Evolutionary conservation across 2,329 filamentous ascomycete species (phyloP).

Genomic region (Zarea fungicola): DNA sequence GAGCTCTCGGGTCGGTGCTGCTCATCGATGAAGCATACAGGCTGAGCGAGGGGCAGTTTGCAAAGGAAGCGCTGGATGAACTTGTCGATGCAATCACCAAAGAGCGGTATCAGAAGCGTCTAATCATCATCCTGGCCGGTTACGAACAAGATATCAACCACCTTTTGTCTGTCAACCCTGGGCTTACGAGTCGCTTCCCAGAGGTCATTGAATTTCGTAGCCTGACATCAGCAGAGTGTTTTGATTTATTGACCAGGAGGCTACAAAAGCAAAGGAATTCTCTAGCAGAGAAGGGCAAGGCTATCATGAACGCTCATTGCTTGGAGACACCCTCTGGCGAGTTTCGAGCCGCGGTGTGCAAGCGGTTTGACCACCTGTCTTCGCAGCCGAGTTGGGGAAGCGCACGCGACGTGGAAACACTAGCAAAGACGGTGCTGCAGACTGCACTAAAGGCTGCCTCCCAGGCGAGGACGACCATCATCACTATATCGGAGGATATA

Average conservation of each 20-base stretch:
- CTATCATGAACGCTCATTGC: conserved; percentile 23
- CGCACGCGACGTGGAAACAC: conserved; percentile 54
- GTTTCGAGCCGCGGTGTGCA: conserved; percentile 16
- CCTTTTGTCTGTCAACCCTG: conserved; percentile 56
- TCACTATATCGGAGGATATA: conserved; percentile 17
- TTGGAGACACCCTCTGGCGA: conserved; percentile 17
- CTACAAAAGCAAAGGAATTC: conserved; percentile 29
- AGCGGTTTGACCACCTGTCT: conserved; percentile 35
- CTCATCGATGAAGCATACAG: conserved; percentile 72
- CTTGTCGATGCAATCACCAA: conserved; percentile 50
- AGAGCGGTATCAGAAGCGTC: conserved; percentile 49
- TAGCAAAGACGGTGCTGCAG: conserved; percentile 47
- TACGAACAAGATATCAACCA: conserved; percentile 63
- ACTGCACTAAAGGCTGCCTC: conserved; percentile 22
- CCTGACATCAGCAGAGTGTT: conserved; percentile 38
- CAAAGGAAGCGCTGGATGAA: conserved; percentile 51
- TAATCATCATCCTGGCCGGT: conserved; percentile 65
- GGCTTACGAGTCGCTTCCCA: conserved; percentile 60
- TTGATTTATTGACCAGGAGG: conserved; percentile 28
- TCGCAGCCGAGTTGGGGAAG: conserved; percentile 53
- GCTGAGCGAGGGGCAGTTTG: conserved; percentile 50
- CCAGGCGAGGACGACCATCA: background rate
- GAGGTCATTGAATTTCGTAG: conserved; percentile 53
- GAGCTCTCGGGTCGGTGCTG: conserved; percentile 58
- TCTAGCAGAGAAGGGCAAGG: conserved; percentile 15